Percentiles rank a stretch among this genome's conserved stretches.
phyloP scores from a whole-genome alignment of 768 basidiomycete genomes.

The Scleroderma bovista region DNA sequence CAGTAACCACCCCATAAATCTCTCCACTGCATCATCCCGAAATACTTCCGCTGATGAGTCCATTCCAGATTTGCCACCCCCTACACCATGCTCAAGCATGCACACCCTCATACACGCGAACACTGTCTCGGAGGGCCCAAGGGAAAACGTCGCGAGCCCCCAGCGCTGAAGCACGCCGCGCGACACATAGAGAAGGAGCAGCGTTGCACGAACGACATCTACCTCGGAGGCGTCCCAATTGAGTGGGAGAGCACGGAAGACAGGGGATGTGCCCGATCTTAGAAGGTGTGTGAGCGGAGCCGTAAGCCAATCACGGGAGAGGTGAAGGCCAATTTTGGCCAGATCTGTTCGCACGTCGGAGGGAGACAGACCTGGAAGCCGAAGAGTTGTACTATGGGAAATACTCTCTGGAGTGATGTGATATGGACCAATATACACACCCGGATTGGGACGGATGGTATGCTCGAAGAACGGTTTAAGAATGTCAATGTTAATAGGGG shows the following conservation, averaged over 20 bases:
- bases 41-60: slow-evolving; percentile 67
- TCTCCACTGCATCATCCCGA: slow-evolving; percentile 60
- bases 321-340: slow-evolving; percentile 36
- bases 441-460: slow-evolving; percentile 35
- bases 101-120: slow-evolving; percentile 90
- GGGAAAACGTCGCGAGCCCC: slow-evolving; percentile 33
- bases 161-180: slow-evolving; percentile 41
- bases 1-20: slow-evolving; percentile 56
- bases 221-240: slow-evolving; percentile 78
- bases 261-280: slow-evolving; percentile 65
- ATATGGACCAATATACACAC: slow-evolving; percentile 46
- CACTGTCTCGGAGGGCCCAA: slow-evolving; percentile 33
- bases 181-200: slow-evolving; percentile 53
- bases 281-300: slow-evolving; percentile 73
- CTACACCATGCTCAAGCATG: slow-evolving; percentile 83
- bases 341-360: slow-evolving; percentile 18
- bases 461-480: slow-evolving; percentile 54
- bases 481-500: slow-evolving; percentile 23
- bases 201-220: slow-evolving; percentile 64
- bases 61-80: slow-evolving; percentile 15
- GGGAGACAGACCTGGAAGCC: slow-evolving; percentile 20
- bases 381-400: slow-evolving; percentile 49
- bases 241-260: slow-evolving; percentile 61
- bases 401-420: slow-evolving; percentile 51
- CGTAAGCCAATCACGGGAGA: slow-evolving; percentile 60